phyloP scores from a whole-genome alignment of 2,329 filamentous ascomycete species.

The Hymenoscyphus fraxineus region DNA sequence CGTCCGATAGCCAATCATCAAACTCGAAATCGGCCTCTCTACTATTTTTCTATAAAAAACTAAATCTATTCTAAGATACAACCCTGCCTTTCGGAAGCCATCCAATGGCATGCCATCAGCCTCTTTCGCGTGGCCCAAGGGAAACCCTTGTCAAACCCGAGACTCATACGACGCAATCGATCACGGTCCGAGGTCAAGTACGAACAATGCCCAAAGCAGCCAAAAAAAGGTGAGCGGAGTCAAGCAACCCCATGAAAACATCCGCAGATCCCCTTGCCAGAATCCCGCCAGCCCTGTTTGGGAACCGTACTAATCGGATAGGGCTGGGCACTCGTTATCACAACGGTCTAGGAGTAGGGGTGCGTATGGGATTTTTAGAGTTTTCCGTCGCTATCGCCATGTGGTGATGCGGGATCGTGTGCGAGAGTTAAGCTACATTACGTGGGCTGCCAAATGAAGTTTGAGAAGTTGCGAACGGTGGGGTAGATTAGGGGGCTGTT shows the following conservation, averaged over 20 bases:
- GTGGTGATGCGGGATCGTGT: not conserved
- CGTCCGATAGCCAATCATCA: not conserved
- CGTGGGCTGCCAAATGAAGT: conserved; percentile 1
- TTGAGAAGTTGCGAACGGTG: not conserved
- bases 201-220: not conserved
- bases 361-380: not conserved
- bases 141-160: not conserved
- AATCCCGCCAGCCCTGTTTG: not conserved
- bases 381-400: not conserved
- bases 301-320: not conserved
- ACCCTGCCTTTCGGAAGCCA: not conserved
- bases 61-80: not conserved
- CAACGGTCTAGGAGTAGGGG: not conserved
- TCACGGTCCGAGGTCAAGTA: not conserved
- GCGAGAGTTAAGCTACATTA: not conserved
- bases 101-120: not conserved
- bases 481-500: not conserved
- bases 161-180: not conserved
- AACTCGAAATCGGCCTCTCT: not conserved
- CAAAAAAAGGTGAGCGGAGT: not conserved
- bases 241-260: not conserved
- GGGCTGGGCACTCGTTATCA: not conserved
- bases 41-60: not conserved
- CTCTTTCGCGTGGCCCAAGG: not conserved
- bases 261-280: not conserved